These are phyloP conservation scores for Syzygium syzygioides DNA, from an alignment of 441 rosid species.

Conservation along the genomic window DNA sequence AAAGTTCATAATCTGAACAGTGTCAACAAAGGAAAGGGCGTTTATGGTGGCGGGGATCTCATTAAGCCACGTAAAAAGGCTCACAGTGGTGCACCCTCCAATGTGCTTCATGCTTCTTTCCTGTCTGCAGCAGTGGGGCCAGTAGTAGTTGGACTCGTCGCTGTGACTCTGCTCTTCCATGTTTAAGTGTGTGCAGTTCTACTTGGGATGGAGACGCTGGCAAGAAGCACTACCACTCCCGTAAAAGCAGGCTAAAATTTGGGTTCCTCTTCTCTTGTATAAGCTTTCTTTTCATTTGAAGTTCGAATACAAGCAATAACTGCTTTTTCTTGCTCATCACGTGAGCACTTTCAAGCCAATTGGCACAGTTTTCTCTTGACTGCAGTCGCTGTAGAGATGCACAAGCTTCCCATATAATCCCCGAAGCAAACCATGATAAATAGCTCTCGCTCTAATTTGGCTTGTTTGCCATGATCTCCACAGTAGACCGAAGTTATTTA, in stretches of 20 bases:
- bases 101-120: slow-evolving; percentile 16
- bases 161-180: slow-evolving; percentile 1
- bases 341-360: neutral
- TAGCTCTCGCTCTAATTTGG: neutral
- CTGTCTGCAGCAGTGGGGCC: slow-evolving; percentile 1
- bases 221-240: neutral
- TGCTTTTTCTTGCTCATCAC: neutral
- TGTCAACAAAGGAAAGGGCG: slow-evolving; percentile 11
- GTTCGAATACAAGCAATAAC: neutral
- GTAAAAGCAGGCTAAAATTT: neutral
- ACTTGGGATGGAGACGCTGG: neutral
- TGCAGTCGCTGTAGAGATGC: neutral
- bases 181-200: neutral
- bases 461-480: neutral
- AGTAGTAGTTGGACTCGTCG: slow-evolving; percentile 7
- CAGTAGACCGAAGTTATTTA: neutral
- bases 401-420: neutral
- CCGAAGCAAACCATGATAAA: neutral
- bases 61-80: slow-evolving; percentile 18
- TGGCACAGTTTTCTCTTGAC: neutral
- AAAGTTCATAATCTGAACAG: slow-evolving; percentile 8
- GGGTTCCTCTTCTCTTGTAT: neutral
- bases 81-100: slow-evolving; percentile 19
- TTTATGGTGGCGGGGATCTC: slow-evolving; percentile 33
- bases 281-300: neutral